Evolutionary conservation across 2,329 filamentous ascomycete species (phyloP), one percentile per base, ranked within the genome.

Genomic region (Ophiocordyceps australis): DNA sequence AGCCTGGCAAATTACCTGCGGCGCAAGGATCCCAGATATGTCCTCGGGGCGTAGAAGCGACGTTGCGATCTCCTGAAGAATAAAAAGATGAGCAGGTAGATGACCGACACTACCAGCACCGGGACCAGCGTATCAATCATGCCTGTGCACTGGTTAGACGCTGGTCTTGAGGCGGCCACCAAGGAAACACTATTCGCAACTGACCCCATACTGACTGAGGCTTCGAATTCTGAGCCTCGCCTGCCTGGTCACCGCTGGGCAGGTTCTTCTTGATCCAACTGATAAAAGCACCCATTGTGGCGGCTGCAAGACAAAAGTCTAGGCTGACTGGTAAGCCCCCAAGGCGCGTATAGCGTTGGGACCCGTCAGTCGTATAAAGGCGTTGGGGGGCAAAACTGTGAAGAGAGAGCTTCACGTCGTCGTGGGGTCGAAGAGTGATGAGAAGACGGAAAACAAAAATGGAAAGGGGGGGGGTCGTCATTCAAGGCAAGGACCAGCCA

Each of bases 41-140:
- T 55, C 34, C 67, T 53, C 5, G 67, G 65, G 6, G 62, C 52
- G 41, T 72, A 72, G 26, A 67, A 65, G 15, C 65, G 55, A 14
- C 52, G 46, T 21, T 56, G 53, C 16, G 52, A 59, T 25, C 51
- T 52, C 22, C 67, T 52, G 20, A 64, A 38, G 11, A 57, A 24
- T 26, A 68, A 36, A 40, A 71, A 72, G 28, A 66, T 45, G 32
- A 47, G 16, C n/a, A 69, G 28, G 35, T 62, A 68, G 18, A 64
- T 36, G 15, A 35, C 46, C 5, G 62, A 54, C 30, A 60, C 55
- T 22, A 60, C 32, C 23, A 63, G 37, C 5, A 69, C 54, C 8
- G 67, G 67, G 7, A 65, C 35, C 12, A 72, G 53, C 17, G 66
- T 71, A 39, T 51, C 50, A 23, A 66, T 19, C 50, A 54, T 54